A percentile compares a stretch with the other conserved stretches of the same genome.
phyloP scores from a whole-genome alignment of 1,284 basidiomycete genomes.

The Abortiporus biennis region DNA sequence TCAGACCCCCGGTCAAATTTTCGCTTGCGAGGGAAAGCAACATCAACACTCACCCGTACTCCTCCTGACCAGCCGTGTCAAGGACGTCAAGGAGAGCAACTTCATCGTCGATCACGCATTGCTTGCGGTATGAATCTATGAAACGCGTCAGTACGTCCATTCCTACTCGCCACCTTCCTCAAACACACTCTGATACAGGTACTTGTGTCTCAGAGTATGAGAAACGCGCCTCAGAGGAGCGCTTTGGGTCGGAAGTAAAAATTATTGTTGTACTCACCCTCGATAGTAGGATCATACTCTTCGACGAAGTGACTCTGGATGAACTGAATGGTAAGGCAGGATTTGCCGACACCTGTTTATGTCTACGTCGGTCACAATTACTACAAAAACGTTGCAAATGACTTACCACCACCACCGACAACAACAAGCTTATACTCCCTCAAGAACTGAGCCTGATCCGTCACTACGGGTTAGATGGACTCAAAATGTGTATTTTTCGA shows the following conservation, averaged over 20 bases:
- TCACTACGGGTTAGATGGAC: slow-evolving; percentile 4
- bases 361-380: neutral
- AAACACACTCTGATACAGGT: slow-evolving; percentile 3
- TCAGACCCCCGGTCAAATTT: slow-evolving; percentile 3
- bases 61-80: slow-evolving; percentile 98
- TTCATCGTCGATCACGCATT: slow-evolving; percentile 96
- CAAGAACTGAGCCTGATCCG: slow-evolving; percentile 73
- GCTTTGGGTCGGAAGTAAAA: no score
- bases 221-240: no score
- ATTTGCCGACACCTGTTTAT: slow-evolving; percentile 86
- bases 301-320: slow-evolving; percentile 97
- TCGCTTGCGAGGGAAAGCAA: neutral
- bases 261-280: slow-evolving; percentile 54
- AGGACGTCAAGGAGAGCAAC: slow-evolving; percentile 96
- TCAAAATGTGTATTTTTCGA: no score
- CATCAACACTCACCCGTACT: slow-evolving; percentile 80
- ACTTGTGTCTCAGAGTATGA: neutral
- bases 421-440: slow-evolving; percentile 97
- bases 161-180: neutral
- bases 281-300: slow-evolving; percentile 98
- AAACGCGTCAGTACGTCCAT: no score
- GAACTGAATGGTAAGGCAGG: slow-evolving; percentile 95
- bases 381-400: slow-evolving; percentile 1
- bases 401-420: slow-evolving; percentile 93
- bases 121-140: slow-evolving; percentile 90